A percentile compares a stretch with the other conserved stretches of the same genome.
Conservation (phyloP, 2,329 filamentous ascomycete genomes). For the Venturia pyrina region DNA sequence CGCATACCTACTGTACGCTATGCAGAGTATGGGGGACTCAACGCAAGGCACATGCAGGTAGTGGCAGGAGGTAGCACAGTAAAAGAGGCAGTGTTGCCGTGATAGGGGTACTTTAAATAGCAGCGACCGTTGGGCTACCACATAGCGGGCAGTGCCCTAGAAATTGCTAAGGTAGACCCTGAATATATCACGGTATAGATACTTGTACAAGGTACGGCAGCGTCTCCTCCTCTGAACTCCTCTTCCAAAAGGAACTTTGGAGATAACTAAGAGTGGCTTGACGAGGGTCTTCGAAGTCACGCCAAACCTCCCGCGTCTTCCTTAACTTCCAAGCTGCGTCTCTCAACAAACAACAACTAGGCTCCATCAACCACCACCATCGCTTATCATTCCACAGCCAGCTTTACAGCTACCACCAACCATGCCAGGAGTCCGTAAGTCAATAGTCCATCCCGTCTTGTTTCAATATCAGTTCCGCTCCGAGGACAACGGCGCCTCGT, state of each 20-base stretch:
- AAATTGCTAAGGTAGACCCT: not conserved
- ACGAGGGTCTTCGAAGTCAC: not conserved
- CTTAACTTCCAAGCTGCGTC: not conserved
- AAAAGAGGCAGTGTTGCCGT: not conserved
- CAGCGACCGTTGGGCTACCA: not conserved
- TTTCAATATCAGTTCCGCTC: not conserved
- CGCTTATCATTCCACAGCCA: not conserved
- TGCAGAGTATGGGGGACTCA: not conserved
- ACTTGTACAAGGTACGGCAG: not conserved
- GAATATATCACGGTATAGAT: not conserved
- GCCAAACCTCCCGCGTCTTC: not conserved
- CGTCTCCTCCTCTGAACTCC: not conserved
- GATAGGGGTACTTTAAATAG: not conserved
- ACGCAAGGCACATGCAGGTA: not conserved
- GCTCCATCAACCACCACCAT: not conserved
- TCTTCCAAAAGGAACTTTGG: not conserved
- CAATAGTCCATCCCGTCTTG: not conserved
- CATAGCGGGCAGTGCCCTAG: not conserved
- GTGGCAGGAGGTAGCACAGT: not conserved
- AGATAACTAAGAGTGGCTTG: not conserved
- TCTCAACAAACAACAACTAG: not conserved
- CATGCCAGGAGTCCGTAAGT: slow-evolving; percentile 9
- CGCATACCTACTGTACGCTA: not conserved
- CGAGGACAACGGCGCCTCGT: not conserved
- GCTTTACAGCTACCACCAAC: not conserved